phyloP scores from a whole-genome alignment of 2,329 filamentous ascomycete species.

The Mollisiaceae sp. region DNA sequence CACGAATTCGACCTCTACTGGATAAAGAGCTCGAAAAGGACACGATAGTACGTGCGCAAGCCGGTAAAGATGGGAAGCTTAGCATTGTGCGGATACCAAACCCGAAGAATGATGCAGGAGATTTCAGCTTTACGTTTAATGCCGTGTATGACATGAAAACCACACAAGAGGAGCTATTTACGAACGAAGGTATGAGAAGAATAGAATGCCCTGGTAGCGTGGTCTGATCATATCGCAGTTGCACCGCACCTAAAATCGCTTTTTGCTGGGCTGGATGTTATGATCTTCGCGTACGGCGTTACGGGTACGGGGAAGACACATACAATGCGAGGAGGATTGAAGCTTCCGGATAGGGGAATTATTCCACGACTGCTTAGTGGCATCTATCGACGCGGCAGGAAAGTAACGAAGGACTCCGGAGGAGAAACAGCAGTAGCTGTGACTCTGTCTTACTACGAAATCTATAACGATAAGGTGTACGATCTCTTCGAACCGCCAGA shows the following conservation, averaged over 20 bases:
- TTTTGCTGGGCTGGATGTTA: conserved; percentile 87
- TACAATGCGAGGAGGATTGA: conserved; percentile 91
- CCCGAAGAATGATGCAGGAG: conserved; percentile 88
- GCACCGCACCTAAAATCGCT: conserved; percentile 88
- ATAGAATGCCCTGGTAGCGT: conserved; percentile 23
- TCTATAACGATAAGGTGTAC: conserved; percentile 95
- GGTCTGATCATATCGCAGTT: conserved; percentile 57
- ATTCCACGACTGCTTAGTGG: conserved; percentile 85
- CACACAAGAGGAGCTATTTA: conserved; percentile 86
- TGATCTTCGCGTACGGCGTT: conserved; percentile 90
- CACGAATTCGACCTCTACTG: conserved; percentile 86
- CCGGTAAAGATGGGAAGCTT: conserved; percentile 63
- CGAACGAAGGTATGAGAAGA: conserved; percentile 73
- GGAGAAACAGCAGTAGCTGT: conserved; percentile 75
- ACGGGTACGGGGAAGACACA: conserved; percentile 95
- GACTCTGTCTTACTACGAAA: conserved; percentile 89
- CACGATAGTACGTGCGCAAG: conserved; percentile 76
- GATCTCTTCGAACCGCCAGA: conserved; percentile 88
- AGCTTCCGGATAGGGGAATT: conserved; percentile 82
- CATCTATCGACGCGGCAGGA: conserved; percentile 84
- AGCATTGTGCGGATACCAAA: conserved; percentile 87
- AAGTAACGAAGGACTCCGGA: conserved; percentile 78
- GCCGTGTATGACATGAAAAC: conserved; percentile 83
- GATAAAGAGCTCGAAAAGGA: conserved; percentile 86
- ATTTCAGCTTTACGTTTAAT: conserved; percentile 95